Percentiles rank a stretch among this genome's conserved stretches.
These are phyloP conservation scores for Eucalyptus fibrosa DNA, from an alignment of 345 rosid species.

Conservation along the genomic window DNA sequence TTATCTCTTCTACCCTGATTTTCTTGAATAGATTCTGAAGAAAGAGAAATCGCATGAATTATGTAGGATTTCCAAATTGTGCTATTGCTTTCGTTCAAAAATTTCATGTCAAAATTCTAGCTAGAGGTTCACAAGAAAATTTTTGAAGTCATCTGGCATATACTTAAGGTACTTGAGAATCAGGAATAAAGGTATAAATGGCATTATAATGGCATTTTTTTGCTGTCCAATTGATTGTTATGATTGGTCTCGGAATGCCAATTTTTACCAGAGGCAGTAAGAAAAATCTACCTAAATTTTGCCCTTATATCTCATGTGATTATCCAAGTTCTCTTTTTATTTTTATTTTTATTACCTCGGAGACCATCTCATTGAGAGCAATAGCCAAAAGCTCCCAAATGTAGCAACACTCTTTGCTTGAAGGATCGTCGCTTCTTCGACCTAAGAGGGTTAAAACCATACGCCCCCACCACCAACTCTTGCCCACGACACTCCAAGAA, in stretches of 20 bases:
- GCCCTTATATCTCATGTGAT: background rate
- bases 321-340: background rate
- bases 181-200: background rate
- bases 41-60: background rate
- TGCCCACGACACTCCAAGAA: conserved; percentile 31
- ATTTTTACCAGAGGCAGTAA: background rate
- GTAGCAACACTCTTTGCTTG: conserved; percentile 31
- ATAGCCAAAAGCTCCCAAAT: conserved; percentile 40
- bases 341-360: conserved; percentile 17
- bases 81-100: background rate
- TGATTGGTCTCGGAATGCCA: background rate
- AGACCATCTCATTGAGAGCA: conserved; percentile 33
- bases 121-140: background rate
- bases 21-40: background rate
- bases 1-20: background rate
- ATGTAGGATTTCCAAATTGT: background rate
- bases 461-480: conserved; percentile 34
- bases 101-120: background rate
- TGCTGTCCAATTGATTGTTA: background rate
- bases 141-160: background rate
- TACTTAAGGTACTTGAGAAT: background rate
- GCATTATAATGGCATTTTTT: background rate
- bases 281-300: background rate
- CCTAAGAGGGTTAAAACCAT: conserved; percentile 41
- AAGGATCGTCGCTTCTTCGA: conserved; percentile 29